phyloP scores from a whole-genome alignment of 2,329 filamentous ascomycete genomes.

The Colletotrichum ledebouriae region DNA sequence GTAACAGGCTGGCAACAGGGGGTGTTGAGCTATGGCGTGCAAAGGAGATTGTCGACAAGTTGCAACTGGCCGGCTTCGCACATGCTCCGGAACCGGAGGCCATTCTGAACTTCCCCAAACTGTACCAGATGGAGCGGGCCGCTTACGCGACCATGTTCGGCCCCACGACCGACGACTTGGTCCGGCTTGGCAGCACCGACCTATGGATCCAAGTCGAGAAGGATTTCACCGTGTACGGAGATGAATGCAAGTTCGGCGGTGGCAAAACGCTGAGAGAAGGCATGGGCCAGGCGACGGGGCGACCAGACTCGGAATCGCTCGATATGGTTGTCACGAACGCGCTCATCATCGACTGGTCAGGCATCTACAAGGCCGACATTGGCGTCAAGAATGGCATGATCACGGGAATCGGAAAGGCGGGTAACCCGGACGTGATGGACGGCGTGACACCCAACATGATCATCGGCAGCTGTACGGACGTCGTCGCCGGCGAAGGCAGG shows the following conservation, averaged over 20 bases:
- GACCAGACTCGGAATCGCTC: conserved; percentile 77
- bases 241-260: conserved; percentile 95
- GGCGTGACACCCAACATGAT: conserved; percentile 84
- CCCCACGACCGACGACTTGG: conserved; percentile 88
- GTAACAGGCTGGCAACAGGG: conserved; percentile 84
- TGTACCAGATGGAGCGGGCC: conserved; percentile 79
- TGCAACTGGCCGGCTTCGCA: conserved; percentile 82
- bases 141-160: conserved; percentile 93
- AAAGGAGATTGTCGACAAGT: conserved; percentile 74
- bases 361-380: conserved; percentile 97
- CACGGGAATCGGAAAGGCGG: conserved; percentile 91
- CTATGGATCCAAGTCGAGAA: conserved; percentile 92
- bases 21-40: conserved; percentile 73
- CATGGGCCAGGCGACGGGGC: conserved; percentile 92
- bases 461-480: conserved; percentile 89
- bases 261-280: conserved; percentile 95
- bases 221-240: conserved; percentile 86
- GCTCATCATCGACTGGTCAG: conserved; percentile 88
- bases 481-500: conserved; percentile 89
- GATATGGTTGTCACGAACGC: conserved; percentile 93
- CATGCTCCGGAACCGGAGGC: conserved; percentile 77
- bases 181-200: conserved; percentile 85
- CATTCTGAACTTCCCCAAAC: conserved; percentile 67
- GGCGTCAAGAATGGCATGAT: conserved; percentile 91
- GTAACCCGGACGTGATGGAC: conserved; percentile 97